Percentiles rank a stretch among this genome's conserved stretches.
Evolutionary conservation across 805 yeast genomes (phyloP).

Genomic region (Yamadazyma ubonensis): DNA sequence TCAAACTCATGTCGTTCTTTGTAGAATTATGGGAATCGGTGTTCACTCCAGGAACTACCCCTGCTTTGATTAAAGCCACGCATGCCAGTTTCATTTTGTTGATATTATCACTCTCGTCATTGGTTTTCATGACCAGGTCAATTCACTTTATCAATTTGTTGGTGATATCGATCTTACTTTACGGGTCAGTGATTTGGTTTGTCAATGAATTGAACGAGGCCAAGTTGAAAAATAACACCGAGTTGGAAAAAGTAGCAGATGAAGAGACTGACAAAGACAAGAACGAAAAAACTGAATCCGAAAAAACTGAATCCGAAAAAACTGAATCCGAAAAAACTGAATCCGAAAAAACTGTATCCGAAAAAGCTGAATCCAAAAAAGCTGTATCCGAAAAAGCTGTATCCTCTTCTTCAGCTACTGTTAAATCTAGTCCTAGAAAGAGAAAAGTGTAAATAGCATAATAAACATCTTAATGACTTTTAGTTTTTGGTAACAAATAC

Average conservation of each 20-base stretch:
- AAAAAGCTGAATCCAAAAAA: not conserved
- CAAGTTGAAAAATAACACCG: slow-evolving; percentile 46
- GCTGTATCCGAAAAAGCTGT: not conserved
- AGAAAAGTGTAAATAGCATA: slow-evolving; percentile 20
- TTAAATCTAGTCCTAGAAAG: slow-evolving; percentile 15
- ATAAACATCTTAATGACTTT: too few species aligned
- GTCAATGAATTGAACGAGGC: slow-evolving; percentile 59
- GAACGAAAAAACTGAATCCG: not conserved
- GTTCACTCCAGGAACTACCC: slow-evolving; percentile 90
- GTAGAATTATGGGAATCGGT: slow-evolving; percentile 85
- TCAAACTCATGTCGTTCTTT: slow-evolving; percentile 40
- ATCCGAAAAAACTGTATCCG: not conserved
- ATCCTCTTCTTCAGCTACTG: not conserved
- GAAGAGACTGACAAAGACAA: slow-evolving; percentile 5
- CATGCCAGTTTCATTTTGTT: slow-evolving; percentile 76
- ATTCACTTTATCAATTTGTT: slow-evolving; percentile 63
- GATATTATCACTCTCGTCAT: slow-evolving; percentile 51
- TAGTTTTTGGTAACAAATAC: not conserved
- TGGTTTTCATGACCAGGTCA: slow-evolving; percentile 60
- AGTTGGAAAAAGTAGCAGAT: slow-evolving; percentile 22
- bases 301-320: not conserved
- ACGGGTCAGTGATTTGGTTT: slow-evolving; percentile 88
- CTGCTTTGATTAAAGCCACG: slow-evolving; percentile 85
- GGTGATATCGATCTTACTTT: slow-evolving; percentile 60
- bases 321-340: not conserved